Base-by-base conservation (phyloP, 176 grass and related monocot genomes). In the Hsuehochloa calcarea region DNA sequence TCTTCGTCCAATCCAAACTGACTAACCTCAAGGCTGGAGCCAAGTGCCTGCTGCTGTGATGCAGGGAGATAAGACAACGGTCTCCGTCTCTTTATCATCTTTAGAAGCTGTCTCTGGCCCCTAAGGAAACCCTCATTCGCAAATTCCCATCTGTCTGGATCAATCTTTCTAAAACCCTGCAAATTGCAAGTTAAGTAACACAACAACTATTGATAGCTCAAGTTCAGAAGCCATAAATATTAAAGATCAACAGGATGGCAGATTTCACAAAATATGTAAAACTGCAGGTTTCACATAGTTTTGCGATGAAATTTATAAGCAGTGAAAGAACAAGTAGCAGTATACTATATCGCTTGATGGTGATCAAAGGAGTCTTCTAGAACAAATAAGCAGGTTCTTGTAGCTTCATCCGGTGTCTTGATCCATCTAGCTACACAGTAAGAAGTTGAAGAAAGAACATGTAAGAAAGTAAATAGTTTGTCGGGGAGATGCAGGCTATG, bases 81-180 rank as follows among this genome's bases (percentile, higher is more conserved):
- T 26, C 89, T 85, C 29, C 95, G 72, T n/a, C 95, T 55, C 67
- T 92, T 98, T 55, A 98, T 93, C 75, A 75, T 86, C 78, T 79
- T 85, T 6, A 95, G 84, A 22, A 95, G 93, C 17, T 93, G 85
- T 22, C 83, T 83, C 80, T 95, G 95, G 41, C 87, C 89, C 43
- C 85, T 80, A 3, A 98, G 77, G 85, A 98, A 98, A 19, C 87
- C 87, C 70, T 93, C 89, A 27, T 92, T 93, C 6, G 91, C 95
- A 71, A 98, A 98, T 66, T 98, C 95, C 95, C 95, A 95, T 72
- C 84, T 91, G 70, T 93, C 93, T 11, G 93, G 85, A 56, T 95
- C 89, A 8, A 93, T 78, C 78, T 98, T 98, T 83, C 87, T 94
- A 79, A 98, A 98, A 27, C 93, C 95, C 95, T 98, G 93, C 71